Conservation (phyloP, 2,329 filamentous ascomycete species). For the Capronia coronata region DNA sequence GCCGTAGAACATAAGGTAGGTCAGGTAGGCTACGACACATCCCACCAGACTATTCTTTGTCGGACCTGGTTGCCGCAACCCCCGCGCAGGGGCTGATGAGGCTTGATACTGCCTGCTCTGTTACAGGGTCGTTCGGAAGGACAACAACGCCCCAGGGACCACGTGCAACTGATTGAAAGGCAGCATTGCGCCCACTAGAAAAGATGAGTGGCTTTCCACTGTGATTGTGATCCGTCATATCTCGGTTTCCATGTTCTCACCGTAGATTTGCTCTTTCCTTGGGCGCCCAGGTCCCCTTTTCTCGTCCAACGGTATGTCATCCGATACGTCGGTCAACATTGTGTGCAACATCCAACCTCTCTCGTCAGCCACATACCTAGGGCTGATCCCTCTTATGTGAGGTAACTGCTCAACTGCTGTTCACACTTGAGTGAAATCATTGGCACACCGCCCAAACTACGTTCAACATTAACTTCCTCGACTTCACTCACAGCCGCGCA, state of each 20-base stretch:
- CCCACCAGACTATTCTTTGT: background rate
- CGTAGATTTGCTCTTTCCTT: slow-evolving; percentile 1
- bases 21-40: slow-evolving; percentile 1
- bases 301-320: slow-evolving; percentile 14
- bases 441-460: slow-evolving; percentile 10
- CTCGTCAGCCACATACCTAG: slow-evolving; percentile 12
- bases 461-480: slow-evolving; percentile 1
- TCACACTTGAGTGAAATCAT: slow-evolving; percentile 3
- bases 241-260: background rate
- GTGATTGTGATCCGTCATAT: slow-evolving; percentile 1
- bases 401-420: slow-evolving; percentile 11
- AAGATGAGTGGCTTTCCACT: slow-evolving; percentile 1
- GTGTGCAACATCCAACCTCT: slow-evolving; percentile 10
- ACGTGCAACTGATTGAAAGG: background rate
- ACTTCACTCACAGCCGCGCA: slow-evolving; percentile 1
- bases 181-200: background rate
- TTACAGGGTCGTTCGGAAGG: background rate
- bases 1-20: no score
- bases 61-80: background rate
- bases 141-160: background rate
- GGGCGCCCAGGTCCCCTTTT: background rate
- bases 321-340: slow-evolving; percentile 15
- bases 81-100: background rate
- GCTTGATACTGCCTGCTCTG: background rate
- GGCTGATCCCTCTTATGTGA: slow-evolving; percentile 6